Percentiles rank a stretch among this genome's conserved stretches.
phyloP scores from a whole-genome alignment of 164 flowering plant genomes.

The Protea cynaroides region DNA sequence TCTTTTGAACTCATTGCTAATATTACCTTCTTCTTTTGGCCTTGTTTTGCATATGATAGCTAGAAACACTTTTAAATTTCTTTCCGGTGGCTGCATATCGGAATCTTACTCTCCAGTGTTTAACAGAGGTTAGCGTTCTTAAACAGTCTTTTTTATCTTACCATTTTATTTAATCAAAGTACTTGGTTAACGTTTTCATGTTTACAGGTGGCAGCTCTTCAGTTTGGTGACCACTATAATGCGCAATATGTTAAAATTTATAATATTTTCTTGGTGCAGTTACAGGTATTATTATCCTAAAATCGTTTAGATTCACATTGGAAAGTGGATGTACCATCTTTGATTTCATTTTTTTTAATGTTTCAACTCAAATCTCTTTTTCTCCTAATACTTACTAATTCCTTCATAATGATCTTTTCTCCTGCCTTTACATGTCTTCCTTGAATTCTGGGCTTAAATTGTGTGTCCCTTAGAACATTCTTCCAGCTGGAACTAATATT shows the following conservation, averaged over 20 bases:
- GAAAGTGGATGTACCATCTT: neutral
- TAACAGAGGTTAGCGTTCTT: slow-evolving; percentile 63
- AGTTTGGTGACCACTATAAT: slow-evolving; percentile 77
- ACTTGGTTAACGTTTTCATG: neutral
- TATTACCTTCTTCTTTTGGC: neutral
- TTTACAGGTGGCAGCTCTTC: slow-evolving; percentile 83
- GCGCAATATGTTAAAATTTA: slow-evolving; percentile 79
- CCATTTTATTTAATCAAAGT: neutral
- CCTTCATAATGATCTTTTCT: neutral
- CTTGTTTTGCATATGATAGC: slow-evolving; percentile 33
- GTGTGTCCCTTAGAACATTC: slow-evolving; percentile 49
- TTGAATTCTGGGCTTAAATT: neutral
- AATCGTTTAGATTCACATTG: neutral
- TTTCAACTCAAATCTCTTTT: neutral
- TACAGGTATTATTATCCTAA: slow-evolving; percentile 51
- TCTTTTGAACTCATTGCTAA: neutral
- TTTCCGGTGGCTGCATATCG: slow-evolving; percentile 78
- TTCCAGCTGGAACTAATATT: slow-evolving; percentile 66
- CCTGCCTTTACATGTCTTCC: neutral
- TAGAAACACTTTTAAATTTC: slow-evolving; percentile 85
- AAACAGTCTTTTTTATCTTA: neutral
- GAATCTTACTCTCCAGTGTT: slow-evolving; percentile 89
- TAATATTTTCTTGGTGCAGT: slow-evolving; percentile 71
- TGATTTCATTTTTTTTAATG: neutral
- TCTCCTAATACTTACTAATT: neutral